These are phyloP conservation scores for Tolypocladium endophyticum DNA, from an alignment of 2,329 filamentous ascomycete species.

Conservation along the genomic window DNA sequence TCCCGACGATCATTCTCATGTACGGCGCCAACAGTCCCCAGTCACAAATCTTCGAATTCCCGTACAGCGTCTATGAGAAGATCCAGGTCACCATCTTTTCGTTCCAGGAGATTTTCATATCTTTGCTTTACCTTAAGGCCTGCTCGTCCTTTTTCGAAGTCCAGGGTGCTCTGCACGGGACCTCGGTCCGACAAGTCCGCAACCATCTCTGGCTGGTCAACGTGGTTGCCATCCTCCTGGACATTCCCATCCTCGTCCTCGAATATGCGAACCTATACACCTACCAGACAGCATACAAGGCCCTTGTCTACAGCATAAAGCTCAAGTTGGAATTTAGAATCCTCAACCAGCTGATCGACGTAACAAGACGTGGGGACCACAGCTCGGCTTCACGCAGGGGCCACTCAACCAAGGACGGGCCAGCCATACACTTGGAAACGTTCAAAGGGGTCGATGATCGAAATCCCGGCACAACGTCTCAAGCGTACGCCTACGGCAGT, in stretches of 20 bases:
- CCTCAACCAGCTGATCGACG: conserved; percentile 17
- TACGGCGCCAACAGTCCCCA: conserved; percentile 33
- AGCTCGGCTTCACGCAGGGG: not conserved
- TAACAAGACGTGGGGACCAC: not conserved
- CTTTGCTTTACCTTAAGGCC: conserved; percentile 38
- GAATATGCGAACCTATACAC: conserved; percentile 17
- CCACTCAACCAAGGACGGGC: not conserved
- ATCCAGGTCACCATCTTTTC: conserved; percentile 45
- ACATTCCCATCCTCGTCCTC: conserved; percentile 22
- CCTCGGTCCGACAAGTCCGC: conserved; percentile 9
- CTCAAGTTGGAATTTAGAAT: conserved; percentile 22
- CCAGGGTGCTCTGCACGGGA: conserved; percentile 14
- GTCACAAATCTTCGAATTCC: conserved; percentile 3
- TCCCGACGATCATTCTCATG: conserved; percentile 42
- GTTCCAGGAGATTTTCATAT: conserved; percentile 40
- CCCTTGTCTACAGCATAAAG: conserved; percentile 20
- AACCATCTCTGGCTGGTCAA: conserved; percentile 31
- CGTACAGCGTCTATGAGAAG: conserved; percentile 36
- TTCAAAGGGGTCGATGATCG: not conserved
- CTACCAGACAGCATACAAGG: conserved; percentile 20
- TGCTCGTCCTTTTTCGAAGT: conserved; percentile 34
- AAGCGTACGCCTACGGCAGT: not conserved
- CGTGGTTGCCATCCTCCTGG: conserved; percentile 27
- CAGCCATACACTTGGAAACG: not conserved
- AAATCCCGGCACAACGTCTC: not conserved